phyloP scores from a whole-genome alignment of 768 basidiomycete genomes.

The Trametes maxima region DNA sequence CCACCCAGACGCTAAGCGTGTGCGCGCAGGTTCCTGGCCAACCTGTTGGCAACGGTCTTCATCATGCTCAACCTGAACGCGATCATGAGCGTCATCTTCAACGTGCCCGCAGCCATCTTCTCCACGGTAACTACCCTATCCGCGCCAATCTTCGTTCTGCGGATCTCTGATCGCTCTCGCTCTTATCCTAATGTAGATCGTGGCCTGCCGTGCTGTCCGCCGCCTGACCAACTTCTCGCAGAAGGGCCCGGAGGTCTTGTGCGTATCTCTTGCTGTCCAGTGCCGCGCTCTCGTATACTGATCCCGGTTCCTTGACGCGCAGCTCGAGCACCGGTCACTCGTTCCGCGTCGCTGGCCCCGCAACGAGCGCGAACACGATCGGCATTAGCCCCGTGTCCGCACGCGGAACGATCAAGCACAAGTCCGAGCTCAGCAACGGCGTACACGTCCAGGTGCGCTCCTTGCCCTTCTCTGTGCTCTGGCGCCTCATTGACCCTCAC shows the following conservation, averaged over 20 bases:
- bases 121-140: conserved; percentile 52
- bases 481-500: not conserved
- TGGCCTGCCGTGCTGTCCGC: conserved; percentile 63
- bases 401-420: conserved; percentile 35
- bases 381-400: conserved; percentile 13
- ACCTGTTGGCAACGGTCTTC: conserved; percentile 49
- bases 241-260: conserved; percentile 55
- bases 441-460: conserved; percentile 58
- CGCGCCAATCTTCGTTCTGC: not conserved
- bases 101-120: conserved; percentile 71
- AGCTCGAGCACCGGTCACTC: conserved; percentile 43
- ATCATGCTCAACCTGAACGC: conserved; percentile 68
- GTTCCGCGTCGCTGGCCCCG: conserved; percentile 54
- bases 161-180: not conserved
- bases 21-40: conserved; percentile 41
- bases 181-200: conserved; percentile 48
- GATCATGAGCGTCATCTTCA: conserved; percentile 74
- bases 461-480: not conserved
- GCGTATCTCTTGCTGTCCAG: no score
- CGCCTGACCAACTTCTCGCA: conserved; percentile 61
- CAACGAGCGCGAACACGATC: conserved; percentile 23
- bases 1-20: no score
- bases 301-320: no score
- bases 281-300: no score
- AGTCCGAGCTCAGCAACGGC: conserved; percentile 39